Percentiles rank a stretch among this genome's conserved stretches.
phyloP scores from a whole-genome alignment of 2,329 filamentous ascomycete species.

The Pseudogymnoascus sp. region DNA sequence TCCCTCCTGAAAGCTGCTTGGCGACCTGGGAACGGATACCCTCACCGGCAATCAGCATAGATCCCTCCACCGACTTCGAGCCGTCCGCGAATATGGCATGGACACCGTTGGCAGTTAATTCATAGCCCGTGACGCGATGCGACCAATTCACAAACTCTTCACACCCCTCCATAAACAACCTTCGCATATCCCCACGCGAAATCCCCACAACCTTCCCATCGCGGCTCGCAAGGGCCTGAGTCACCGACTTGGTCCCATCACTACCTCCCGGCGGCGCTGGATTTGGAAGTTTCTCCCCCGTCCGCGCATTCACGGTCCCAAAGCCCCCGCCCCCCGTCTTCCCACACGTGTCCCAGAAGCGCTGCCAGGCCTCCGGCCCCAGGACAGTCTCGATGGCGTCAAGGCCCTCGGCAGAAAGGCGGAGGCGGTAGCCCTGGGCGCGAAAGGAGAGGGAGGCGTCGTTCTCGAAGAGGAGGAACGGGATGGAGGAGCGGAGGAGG shows the following conservation, averaged over 20 bases:
- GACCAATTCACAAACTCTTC: constrained; percentile 49
- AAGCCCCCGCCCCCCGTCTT: constrained; percentile 53
- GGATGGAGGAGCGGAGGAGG: constrained; percentile 30
- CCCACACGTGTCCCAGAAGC: constrained; percentile 52
- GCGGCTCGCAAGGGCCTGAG: constrained; percentile 38
- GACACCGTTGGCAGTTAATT: constrained; percentile 47
- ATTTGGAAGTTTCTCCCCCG: constrained; percentile 36
- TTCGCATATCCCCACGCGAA: constrained; percentile 55
- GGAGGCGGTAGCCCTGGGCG: constrained; percentile 55
- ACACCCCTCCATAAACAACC: constrained; percentile 48
- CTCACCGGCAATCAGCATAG: constrained; percentile 54
- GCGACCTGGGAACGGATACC: constrained; percentile 55
- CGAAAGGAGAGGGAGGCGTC: constrained; percentile 46
- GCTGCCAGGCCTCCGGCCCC: constrained; percentile 37
- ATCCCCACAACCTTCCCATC: constrained; percentile 55
- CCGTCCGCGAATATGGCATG: constrained; percentile 53
- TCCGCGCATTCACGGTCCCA: constrained; percentile 43
- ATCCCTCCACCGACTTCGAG: constrained; percentile 48
- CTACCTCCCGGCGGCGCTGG: constrained; percentile 19
- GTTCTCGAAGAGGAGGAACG: constrained; percentile 35
- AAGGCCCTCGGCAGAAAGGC: constrained; percentile 49
- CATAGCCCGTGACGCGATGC: constrained; percentile 50
- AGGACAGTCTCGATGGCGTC: constrained; percentile 55
- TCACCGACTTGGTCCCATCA: constrained; percentile 22
- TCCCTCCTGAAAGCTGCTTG: constrained; percentile 50